Base-by-base conservation (phyloP, 495 filamentous ascomycete species). In the Daldinia caldariorum region DNA sequence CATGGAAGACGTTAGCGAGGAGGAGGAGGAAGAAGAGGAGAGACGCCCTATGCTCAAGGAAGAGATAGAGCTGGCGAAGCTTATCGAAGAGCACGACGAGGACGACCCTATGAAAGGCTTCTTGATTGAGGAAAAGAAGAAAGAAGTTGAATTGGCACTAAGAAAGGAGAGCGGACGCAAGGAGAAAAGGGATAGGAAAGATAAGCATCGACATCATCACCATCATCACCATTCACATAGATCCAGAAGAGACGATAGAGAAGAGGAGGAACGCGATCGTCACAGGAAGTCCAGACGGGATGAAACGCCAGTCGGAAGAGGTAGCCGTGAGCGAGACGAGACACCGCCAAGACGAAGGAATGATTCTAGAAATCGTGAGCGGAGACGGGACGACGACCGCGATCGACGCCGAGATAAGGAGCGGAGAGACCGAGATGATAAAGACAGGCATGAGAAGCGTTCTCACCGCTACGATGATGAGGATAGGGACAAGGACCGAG, bases 81-180 rank as follows among this genome's bases (percentile, higher is more conserved):
- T 97, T 71, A 89, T 95, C 16, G 79, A 84, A 64, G 88, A 93
- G 18, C 90, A 96, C 69, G 94, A 97, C 69, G 94, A 97, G 22
- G 95, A 97, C 72, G 94, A 99, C 80, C 94, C 95, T 2, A 97
- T 98, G 95, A 98, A 97, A 80, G 87, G 88, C 57, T 96, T 91
- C 75, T 78, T 97, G 55, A 86, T 97, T 26, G 83, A 93, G 49
- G 90, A 95, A 81, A 97, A 97, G 86, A 92, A 90, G 74, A 91
- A 93, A 69, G 92, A 97, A 77, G 87, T 97, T 37, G 87, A 89
- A 37, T 84, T 81, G 55, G 94, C 93, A 0, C 73, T 92, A 70
- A 83, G 85, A 67, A 87, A 79, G 67, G 79, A 85, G 60, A 82
- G 83, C 63, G 81, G 56, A 50, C 73, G 74, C 50, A 74, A 51